phyloP scores from a whole-genome alignment of 1,284 basidiomycete species.

The Trametes polyzona region DNA sequence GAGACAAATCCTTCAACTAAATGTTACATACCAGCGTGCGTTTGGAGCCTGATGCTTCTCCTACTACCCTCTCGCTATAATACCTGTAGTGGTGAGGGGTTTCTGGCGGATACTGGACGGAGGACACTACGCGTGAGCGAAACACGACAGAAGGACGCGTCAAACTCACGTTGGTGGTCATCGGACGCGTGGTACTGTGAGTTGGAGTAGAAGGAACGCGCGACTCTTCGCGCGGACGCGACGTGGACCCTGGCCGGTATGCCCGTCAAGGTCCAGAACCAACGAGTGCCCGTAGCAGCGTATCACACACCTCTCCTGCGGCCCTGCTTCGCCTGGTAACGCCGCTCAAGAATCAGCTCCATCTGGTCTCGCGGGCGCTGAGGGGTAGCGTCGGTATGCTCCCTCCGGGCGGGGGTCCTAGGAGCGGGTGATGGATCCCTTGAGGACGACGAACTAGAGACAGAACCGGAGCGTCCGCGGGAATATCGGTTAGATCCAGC shows the following conservation, averaged over 20 bases:
- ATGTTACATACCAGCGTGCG: slow-evolving; percentile 18
- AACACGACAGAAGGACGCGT: slow-evolving; percentile 19
- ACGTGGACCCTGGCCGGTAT: slow-evolving; percentile 43
- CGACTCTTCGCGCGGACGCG: slow-evolving; percentile 58
- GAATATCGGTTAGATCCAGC: neutral
- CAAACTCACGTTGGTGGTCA: slow-evolving; percentile 38
- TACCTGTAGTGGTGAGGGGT: slow-evolving; percentile 39
- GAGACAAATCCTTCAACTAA: neutral
- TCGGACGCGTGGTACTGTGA: slow-evolving; percentile 31
- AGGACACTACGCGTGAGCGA: neutral
- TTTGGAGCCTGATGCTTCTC: slow-evolving; percentile 32
- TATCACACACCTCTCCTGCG: slow-evolving; percentile 40
- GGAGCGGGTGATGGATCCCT: slow-evolving; percentile 18
- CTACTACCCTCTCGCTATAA: slow-evolving; percentile 37
- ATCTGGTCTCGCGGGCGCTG: slow-evolving; percentile 70
- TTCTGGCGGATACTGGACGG: slow-evolving; percentile 23
- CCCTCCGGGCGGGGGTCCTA: slow-evolving; percentile 61
- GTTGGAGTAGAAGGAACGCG: slow-evolving; percentile 40
- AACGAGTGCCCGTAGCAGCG: neutral
- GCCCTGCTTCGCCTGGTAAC: slow-evolving; percentile 55
- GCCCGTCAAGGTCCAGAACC: neutral
- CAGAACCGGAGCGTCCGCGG: slow-evolving; percentile 54
- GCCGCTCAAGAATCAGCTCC: slow-evolving; percentile 73
- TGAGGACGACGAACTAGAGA: slow-evolving; percentile 45
- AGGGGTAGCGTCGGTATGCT: slow-evolving; percentile 51